These are phyloP conservation scores for Quercus gilva DNA, from an alignment of 306 rosid species.

Conservation along the genomic window DNA sequence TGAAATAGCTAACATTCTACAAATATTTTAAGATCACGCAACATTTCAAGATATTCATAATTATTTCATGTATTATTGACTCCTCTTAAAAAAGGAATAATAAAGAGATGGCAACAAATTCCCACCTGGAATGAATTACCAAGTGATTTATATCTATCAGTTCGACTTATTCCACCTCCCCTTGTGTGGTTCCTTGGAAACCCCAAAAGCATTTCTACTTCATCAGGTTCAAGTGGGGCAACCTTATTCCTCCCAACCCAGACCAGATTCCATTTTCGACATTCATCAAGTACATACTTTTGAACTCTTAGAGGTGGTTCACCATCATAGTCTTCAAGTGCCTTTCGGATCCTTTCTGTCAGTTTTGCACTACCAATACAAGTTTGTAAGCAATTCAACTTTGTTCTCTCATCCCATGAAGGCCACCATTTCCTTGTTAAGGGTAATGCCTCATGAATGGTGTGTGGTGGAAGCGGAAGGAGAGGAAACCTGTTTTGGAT, in stretches of 20 bases:
- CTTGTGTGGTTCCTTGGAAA: slow-evolving; percentile 94
- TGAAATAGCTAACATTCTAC: background rate
- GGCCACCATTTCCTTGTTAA: slow-evolving; percentile 96
- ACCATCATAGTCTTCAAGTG: slow-evolving; percentile 53
- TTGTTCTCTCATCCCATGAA: slow-evolving; percentile 72
- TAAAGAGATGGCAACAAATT: background rate
- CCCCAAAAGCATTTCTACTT: slow-evolving; percentile 82
- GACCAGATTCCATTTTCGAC: slow-evolving; percentile 92
- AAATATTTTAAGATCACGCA: background rate
- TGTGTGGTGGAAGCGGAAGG: slow-evolving; percentile 72
- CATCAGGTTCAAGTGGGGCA: slow-evolving; percentile 94
- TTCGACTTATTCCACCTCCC: slow-evolving; percentile 96
- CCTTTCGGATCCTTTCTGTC: slow-evolving; percentile 72
- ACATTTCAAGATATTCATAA: slow-evolving; percentile 5
- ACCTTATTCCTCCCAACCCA: slow-evolving; percentile 98
- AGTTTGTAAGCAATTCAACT: slow-evolving; percentile 83
- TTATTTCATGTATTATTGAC: slow-evolving; percentile 1
- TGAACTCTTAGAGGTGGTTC: slow-evolving; percentile 58
- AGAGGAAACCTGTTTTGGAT: slow-evolving; percentile 68
- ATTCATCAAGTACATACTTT: slow-evolving; percentile 63
- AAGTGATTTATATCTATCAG: slow-evolving; percentile 87
- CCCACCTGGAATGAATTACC: slow-evolving; percentile 97
- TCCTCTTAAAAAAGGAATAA: background rate
- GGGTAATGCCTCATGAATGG: slow-evolving; percentile 78
- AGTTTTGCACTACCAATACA: slow-evolving; percentile 67